Base-by-base conservation (phyloP, 345 rosid species). In the Brassica rapa region DNA sequence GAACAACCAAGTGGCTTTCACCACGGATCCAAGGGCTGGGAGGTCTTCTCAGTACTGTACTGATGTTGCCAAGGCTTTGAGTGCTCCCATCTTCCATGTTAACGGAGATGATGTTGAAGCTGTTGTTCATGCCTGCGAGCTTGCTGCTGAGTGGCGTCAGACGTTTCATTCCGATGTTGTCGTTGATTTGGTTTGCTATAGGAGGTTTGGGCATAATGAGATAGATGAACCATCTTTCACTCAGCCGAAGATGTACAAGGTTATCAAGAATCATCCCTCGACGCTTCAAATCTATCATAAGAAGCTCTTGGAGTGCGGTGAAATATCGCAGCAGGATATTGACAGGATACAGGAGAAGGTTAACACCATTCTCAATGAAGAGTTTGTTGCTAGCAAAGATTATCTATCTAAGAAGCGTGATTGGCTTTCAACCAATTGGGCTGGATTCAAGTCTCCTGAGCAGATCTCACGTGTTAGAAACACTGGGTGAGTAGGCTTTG, bases 121-220 rank as follows among this genome's bases (percentile, higher is more conserved):
- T 59, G 97, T 89, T 80, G 92, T 87, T 66, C 94, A 85, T 81
- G 93, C 73, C 30, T 88, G 90, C 57, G 93, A 91, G 76, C 97
- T 91, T 82, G 97, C 94, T 74, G 97, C 97, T 70, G 91, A 88
- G 71, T 91, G 94, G 97, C 89, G 97, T 77, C 97, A 91, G 73
- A 89, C 89, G 25, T 91, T 89, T 70, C 94, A 91, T 79, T 88
- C 94, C 0, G 91, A 89, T 79, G 93, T 89, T 70, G 93, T 91
- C 10, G 97, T 89, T 77, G 94, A 89, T 78, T 82, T 91, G 75
- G 88, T 89, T 12, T 91, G 94, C 79, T 89, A 89, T 75, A 89
- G 91, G 72, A 84, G 91, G 77, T 91, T 88, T 74, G 97, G 93
- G 68, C 94, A 89, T 74, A 91, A 91, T 77, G 97, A 91, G 81